Evolutionary conservation across 768 basidiomycete species (phyloP).

Genomic region (Postia placenta): DNA sequence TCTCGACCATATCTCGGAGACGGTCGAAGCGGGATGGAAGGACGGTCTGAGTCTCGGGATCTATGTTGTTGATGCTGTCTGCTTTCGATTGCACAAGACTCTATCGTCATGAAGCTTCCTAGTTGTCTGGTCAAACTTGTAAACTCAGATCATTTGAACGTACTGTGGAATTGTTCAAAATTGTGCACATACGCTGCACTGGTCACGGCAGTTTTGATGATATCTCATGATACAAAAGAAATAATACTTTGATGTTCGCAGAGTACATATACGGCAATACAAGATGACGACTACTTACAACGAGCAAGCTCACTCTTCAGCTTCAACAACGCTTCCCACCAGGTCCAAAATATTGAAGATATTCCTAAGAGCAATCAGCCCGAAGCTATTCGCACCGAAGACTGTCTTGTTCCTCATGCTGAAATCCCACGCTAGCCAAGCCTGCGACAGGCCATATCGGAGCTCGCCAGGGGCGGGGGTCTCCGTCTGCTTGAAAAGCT

Average conservation of each 20-base stretch:
- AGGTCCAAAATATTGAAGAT: constrained; percentile 55
- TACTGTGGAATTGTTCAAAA: no score
- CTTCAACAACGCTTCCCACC: constrained; percentile 11
- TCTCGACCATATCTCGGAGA: constrained; percentile 31
- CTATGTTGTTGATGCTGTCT: constrained; percentile 18
- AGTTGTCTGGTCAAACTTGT: no score
- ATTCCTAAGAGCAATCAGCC: constrained; percentile 53
- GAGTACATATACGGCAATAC: no score
- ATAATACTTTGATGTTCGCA: no score
- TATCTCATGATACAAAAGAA: no score
- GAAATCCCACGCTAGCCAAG: constrained; percentile 64
- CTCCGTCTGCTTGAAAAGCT: constrained; percentile 18
- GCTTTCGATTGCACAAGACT: no score
- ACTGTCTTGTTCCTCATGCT: constrained; percentile 32
- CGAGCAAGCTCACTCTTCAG: no score
- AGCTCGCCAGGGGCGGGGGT: constrained; percentile 14
- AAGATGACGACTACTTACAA: no score
- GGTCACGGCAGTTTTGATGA: no score
- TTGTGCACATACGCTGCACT: no score
- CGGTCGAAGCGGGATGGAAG: constrained; percentile 20
- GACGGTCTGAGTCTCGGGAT: constrained; percentile 29
- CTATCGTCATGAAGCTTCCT: no score
- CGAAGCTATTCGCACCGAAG: constrained; percentile 50
- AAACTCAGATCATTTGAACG: no score
- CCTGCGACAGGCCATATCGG: constrained; percentile 34